Percentiles rank a stretch among this genome's conserved stretches.
These are phyloP conservation scores for Colletotrichum sp. DNA, from an alignment of 2,329 filamentous ascomycete genomes.

Conservation along the genomic window DNA sequence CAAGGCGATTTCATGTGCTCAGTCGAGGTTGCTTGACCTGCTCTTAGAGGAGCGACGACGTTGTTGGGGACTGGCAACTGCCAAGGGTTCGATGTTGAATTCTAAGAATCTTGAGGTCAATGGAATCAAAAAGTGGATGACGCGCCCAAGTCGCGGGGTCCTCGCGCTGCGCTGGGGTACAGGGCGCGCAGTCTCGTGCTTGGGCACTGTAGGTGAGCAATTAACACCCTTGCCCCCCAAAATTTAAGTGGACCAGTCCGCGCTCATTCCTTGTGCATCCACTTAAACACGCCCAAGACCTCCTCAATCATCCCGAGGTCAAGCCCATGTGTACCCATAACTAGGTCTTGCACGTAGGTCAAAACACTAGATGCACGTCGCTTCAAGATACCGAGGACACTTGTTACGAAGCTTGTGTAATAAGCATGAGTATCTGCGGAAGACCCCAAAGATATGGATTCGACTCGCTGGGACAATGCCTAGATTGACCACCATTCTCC, in stretches of 20 bases:
- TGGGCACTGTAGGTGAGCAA: background rate
- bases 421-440: background rate
- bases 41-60: background rate
- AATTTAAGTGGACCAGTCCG: background rate
- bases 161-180: background rate
- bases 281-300: background rate
- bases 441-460: background rate
- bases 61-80: background rate
- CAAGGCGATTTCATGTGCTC: background rate
- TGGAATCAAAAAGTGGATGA: background rate
- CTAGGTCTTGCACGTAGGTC: background rate
- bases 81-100: background rate
- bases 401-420: background rate
- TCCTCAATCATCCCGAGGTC: background rate
- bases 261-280: background rate
- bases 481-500: too few relatives aligned
- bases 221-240: background rate
- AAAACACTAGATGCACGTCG: background rate
- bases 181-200: background rate
- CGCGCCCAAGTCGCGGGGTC: background rate
- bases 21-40: background rate
- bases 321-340: background rate
- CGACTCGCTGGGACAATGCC: too few relatives aligned
- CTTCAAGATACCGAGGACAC: background rate
- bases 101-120: background rate